Evolutionary conservation across 371 early-diverging fungal species (phyloP).

Genomic region (Mucor velutinosus): DNA sequence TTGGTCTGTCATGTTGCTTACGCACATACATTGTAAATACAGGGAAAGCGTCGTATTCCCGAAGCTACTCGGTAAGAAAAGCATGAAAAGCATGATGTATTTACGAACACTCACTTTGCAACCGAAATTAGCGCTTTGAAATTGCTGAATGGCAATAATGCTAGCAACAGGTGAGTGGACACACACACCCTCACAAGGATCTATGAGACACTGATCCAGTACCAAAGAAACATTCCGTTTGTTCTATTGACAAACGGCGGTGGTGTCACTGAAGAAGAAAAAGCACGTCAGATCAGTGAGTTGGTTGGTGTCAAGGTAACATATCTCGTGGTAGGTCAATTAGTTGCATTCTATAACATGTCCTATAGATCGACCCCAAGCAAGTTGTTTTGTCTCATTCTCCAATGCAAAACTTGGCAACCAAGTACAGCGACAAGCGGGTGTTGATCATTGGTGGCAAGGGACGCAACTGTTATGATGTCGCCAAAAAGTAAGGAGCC

Average conservation of each 20-base stretch:
- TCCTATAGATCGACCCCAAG: slow-evolving; percentile 53
- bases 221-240: slow-evolving; percentile 64
- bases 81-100: neutral
- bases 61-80: slow-evolving; percentile 35
- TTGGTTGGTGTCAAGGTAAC: slow-evolving; percentile 62
- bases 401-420: slow-evolving; percentile 73
- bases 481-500: slow-evolving; percentile 53
- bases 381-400: slow-evolving; percentile 87
- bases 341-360: neutral
- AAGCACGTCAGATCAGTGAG: slow-evolving; percentile 70
- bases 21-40: neutral
- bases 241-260: slow-evolving; percentile 90
- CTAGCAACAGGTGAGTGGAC: slow-evolving; percentile 35
- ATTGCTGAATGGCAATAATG: slow-evolving; percentile 64
- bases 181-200: neutral
- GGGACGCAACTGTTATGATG: slow-evolving; percentile 60
- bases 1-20: neutral
- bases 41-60: slow-evolving; percentile 44
- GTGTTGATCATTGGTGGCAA: slow-evolving; percentile 78
- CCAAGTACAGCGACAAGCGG: slow-evolving; percentile 56
- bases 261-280: slow-evolving; percentile 75
- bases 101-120: neutral
- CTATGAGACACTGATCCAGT: neutral
- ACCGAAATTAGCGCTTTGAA: slow-evolving; percentile 48
- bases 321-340: too few species aligned